phyloP scores from a whole-genome alignment of 352 stramenopile genomes.

The Plasmopara muralis region DNA sequence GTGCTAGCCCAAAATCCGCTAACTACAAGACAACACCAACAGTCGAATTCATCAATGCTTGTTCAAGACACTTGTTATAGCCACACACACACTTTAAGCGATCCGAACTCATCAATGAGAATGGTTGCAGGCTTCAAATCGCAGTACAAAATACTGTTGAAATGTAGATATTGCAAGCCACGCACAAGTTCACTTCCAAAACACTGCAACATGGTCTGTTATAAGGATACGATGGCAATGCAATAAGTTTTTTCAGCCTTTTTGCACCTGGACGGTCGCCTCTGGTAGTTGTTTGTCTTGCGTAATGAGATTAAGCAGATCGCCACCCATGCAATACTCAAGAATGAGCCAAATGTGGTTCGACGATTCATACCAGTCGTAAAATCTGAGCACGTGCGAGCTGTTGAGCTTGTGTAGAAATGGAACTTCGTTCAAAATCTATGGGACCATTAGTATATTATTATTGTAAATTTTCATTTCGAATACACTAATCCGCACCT shows the following conservation, averaged over 20 bases:
- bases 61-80: not conserved
- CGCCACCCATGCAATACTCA: constrained; percentile 90
- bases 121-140: constrained; percentile 89
- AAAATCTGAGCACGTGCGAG: constrained; percentile 87
- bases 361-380: constrained; percentile 93
- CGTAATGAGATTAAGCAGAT: constrained; percentile 87
- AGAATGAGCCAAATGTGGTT: constrained; percentile 95
- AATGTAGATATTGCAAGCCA: constrained; percentile 86
- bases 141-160: constrained; percentile 84
- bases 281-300: constrained; percentile 85
- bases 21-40: constrained; percentile 33
- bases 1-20: constrained; percentile 84
- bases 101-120: constrained; percentile 90
- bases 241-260: not conserved
- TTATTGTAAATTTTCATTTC: not conserved
- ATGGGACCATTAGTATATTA: not conserved
- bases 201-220: constrained; percentile 19
- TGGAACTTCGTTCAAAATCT: constrained; percentile 85
- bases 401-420: constrained; percentile 85
- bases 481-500: constrained; percentile 35
- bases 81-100: constrained; percentile 66
- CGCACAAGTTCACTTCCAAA: constrained; percentile 73
- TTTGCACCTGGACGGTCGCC: constrained; percentile 52
- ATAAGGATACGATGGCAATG: not conserved
- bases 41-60: not conserved